These are phyloP conservation scores for Ustilago shanxiensis DNA, from an alignment of 1,284 basidiomycete genomes.

Conservation along the genomic window DNA sequence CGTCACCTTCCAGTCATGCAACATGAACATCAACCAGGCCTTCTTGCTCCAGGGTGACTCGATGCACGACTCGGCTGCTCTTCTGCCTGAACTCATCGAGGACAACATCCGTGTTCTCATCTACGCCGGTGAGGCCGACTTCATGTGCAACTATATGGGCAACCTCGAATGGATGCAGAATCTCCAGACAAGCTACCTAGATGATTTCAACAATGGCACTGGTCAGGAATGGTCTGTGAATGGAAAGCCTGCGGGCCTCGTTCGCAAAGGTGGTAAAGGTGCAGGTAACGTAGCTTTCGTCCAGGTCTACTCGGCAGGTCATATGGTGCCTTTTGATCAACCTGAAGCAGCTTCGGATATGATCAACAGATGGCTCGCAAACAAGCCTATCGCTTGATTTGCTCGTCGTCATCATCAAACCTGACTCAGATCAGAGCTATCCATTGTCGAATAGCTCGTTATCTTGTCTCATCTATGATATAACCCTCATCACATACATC, in stretches of 20 bases:
- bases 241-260: conserved; percentile 58
- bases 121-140: conserved; percentile 87
- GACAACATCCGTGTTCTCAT: conserved; percentile 82
- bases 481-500: no score
- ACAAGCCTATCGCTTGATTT: conserved; percentile 67
- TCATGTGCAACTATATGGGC: conserved; percentile 72
- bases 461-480: no score
- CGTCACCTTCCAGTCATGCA: conserved; percentile 76
- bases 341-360: conserved; percentile 79
- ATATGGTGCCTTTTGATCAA: conserved; percentile 79
- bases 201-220: conserved; percentile 60
- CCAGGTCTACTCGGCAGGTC: conserved; percentile 58
- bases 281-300: conserved; percentile 62
- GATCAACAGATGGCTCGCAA: conserved; percentile 75
- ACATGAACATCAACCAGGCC: conserved; percentile 75
- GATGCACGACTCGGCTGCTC: conserved; percentile 80
- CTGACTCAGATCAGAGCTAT: no score
- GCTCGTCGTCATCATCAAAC: no score
- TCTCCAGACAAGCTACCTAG: conserved; percentile 58
- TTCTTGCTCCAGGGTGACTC: conserved; percentile 82
- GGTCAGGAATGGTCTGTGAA: conserved; percentile 47
- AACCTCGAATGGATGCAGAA: conserved; percentile 64
- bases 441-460: no score
- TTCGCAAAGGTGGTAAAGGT: conserved; percentile 62
- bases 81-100: conserved; percentile 82